Percentiles rank a stretch among this genome's conserved stretches.
Conservation (phyloP, 225 moss, liverwort and hornwort species). For the Physcomitrellopsis africana region DNA sequence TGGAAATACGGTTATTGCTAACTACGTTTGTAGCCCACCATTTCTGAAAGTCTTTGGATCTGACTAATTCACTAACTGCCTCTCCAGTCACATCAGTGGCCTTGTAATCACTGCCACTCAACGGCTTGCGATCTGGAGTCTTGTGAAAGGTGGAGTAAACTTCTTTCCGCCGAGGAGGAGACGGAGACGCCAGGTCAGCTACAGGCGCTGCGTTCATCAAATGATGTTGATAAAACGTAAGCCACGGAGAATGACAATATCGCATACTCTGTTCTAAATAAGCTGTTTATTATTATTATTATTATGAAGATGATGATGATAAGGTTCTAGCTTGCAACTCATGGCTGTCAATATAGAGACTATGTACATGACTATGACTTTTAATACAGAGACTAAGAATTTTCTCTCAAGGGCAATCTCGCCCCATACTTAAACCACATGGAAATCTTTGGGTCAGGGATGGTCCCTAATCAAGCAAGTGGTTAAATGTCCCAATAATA, state of each 20-base stretch:
- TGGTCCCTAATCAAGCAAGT: too few relatives aligned
- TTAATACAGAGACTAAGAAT: too few relatives aligned
- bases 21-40: conserved; percentile 65
- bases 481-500: too few relatives aligned
- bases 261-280: not conserved
- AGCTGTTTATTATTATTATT: not conserved
- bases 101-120: conserved; percentile 56
- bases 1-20: conserved; percentile 49
- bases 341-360: too few relatives aligned
- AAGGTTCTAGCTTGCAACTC: too few relatives aligned
- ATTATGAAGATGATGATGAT: too few relatives aligned
- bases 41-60: conserved; percentile 49
- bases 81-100: conserved; percentile 56
- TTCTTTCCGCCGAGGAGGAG: conserved; percentile 43
- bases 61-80: conserved; percentile 53
- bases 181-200: conserved; percentile 35
- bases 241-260: not conserved
- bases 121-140: conserved; percentile 56
- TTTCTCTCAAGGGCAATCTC: too few relatives aligned
- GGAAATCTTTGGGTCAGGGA: too few relatives aligned
- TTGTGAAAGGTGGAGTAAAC: conserved; percentile 66
- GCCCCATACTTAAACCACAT: too few relatives aligned
- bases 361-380: too few relatives aligned
- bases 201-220: conserved; percentile 44
- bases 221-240: conserved; percentile 22